A percentile compares a stretch with the other conserved stretches of the same genome.
Evolutionary conservation across 176 grass and related monocot genomes (phyloP).

Genomic region (Hordeum marinum): DNA sequence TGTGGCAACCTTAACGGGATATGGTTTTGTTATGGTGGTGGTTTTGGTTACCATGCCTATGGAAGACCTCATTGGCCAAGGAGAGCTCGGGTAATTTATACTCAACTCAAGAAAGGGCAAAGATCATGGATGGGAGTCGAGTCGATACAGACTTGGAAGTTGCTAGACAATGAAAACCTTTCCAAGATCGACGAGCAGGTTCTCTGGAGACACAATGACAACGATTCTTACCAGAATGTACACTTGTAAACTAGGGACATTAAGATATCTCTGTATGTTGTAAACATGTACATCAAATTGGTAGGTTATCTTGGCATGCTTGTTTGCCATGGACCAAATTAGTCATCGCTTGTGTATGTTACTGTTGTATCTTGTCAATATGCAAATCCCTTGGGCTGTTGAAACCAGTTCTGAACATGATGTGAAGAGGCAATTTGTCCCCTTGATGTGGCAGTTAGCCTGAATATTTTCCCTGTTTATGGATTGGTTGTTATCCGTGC

Average conservation of each 20-base stretch:
- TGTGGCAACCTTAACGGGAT: conserved; percentile 60
- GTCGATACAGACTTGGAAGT: conserved; percentile 71
- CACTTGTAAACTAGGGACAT: neutral
- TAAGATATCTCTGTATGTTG: conserved; percentile 9
- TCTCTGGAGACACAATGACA: conserved; percentile 41
- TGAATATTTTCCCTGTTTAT: neutral
- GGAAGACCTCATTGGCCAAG: conserved; percentile 75
- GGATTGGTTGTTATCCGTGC: neutral
- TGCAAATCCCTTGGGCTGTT: conserved; percentile 2
- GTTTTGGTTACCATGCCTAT: conserved; percentile 86
- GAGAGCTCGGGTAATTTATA: conserved; percentile 58
- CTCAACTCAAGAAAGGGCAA: conserved; percentile 47
- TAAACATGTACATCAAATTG: neutral
- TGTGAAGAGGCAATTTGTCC: conserved; percentile 3
- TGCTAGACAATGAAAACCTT: conserved; percentile 63
- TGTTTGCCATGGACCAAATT: neutral
- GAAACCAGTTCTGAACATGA: neutral
- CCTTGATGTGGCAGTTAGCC: neutral
- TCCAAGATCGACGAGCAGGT: conserved; percentile 76
- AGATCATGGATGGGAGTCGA: conserved; percentile 56
- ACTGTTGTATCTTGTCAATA: conserved; percentile 1
- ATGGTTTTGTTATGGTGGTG: conserved; percentile 96
- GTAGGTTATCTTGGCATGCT: conserved; percentile 8
- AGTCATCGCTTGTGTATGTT: neutral
- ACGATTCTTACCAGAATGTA: neutral